Evolutionary conservation across 805 yeast genomes (phyloP).

Genomic region (Debaryomyces maramus): DNA sequence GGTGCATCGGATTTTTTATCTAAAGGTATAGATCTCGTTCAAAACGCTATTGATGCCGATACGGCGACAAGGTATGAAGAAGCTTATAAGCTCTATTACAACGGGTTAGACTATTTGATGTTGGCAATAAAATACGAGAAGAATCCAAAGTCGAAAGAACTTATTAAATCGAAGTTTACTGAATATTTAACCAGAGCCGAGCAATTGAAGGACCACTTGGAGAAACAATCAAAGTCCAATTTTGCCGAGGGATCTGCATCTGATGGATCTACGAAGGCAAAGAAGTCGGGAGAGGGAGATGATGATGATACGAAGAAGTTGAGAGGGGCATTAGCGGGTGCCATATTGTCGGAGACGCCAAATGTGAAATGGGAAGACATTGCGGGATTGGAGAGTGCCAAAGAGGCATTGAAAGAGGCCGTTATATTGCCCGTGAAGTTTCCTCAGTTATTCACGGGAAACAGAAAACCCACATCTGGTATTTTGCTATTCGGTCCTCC

Average conservation of each 20-base stretch:
- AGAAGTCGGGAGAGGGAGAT: conserved; percentile 47
- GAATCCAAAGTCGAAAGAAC: conserved; percentile 83
- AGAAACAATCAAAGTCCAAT: conserved; percentile 51
- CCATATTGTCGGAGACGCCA: conserved; percentile 88
- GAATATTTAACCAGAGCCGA: conserved; percentile 94
- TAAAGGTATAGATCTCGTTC: conserved; percentile 93
- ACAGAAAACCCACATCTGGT: conserved; percentile 89
- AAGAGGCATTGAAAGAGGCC: conserved; percentile 95
- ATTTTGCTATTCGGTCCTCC: conserved; percentile 73
- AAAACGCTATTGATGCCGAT: conserved; percentile 93
- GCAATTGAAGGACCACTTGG: conserved; percentile 85
- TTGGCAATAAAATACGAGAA: conserved; percentile 91
- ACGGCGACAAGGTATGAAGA: conserved; percentile 87
- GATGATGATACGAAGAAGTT: conserved; percentile 81
- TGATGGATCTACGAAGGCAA: conserved; percentile 58
- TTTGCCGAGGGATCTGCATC: conserved; percentile 54
- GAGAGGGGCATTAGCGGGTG: conserved; percentile 87
- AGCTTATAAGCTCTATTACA: conserved; percentile 89
- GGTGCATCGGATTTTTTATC: conserved; percentile 70
- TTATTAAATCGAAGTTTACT: conserved; percentile 83
- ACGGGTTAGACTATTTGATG: conserved; percentile 93
- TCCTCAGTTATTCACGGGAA: conserved; percentile 94
- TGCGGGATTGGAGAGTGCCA: conserved; percentile 94
- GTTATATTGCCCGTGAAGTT: conserved; percentile 94
- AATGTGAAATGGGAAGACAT: conserved; percentile 93